These are phyloP conservation scores for Diphasiastrum complanatum DNA, from an alignment of 83 land plant genomes.

Conservation along the genomic window DNA sequence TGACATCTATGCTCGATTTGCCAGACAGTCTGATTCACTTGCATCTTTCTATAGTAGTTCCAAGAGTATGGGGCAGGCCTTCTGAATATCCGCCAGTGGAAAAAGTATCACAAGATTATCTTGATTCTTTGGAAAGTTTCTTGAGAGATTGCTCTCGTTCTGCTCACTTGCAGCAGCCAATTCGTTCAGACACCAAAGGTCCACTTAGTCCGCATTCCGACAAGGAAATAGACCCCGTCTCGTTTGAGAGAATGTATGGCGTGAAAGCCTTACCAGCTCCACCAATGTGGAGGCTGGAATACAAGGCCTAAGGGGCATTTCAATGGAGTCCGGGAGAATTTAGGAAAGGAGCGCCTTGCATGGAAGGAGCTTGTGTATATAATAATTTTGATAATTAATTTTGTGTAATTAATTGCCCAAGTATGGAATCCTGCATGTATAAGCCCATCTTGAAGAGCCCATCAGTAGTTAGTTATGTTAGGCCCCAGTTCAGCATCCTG, in stretches of 20 bases:
- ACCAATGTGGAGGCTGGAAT: constrained; percentile 12
- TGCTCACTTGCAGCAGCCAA: neutral
- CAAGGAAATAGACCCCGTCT: neutral
- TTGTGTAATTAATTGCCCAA: too few relatives aligned
- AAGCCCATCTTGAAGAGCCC: too few relatives aligned
- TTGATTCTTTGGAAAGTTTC: constrained; percentile 51
- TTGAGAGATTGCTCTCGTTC: constrained; percentile 37
- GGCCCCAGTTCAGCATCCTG: too few relatives aligned
- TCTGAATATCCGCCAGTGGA: constrained; percentile 60
- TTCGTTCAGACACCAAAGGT: constrained; percentile 13
- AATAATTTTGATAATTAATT: too few relatives aligned
- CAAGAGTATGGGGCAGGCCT: constrained; percentile 42
- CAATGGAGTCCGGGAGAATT: too few relatives aligned
- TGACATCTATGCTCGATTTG: constrained; percentile 41
- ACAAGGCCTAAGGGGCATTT: constrained; percentile 17
- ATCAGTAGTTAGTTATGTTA: too few relatives aligned
- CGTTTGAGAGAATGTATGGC: constrained; percentile 47
- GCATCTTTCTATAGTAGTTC: constrained; percentile 46
- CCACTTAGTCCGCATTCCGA: constrained; percentile 18
- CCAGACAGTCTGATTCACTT: constrained; percentile 60
- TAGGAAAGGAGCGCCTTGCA: too few relatives aligned
- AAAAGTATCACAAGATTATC: constrained; percentile 40
- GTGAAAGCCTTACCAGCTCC: constrained; percentile 82
- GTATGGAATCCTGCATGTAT: too few relatives aligned
- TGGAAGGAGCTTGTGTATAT: too few relatives aligned